Conservation (phyloP, 2,329 filamentous ascomycete species). For the Venturia effusa region DNA sequence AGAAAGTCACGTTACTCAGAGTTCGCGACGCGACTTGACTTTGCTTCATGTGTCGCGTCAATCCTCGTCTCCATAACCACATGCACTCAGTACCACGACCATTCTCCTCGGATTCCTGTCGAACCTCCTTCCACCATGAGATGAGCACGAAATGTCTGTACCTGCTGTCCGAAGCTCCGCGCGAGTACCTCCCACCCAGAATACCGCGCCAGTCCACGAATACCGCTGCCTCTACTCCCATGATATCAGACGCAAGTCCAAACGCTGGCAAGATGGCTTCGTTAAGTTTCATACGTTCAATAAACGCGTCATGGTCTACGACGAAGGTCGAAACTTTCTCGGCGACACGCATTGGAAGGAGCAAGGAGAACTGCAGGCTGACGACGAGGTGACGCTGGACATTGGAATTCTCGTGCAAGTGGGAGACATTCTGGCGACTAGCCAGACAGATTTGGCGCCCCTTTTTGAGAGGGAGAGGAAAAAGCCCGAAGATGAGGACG, state of each 20-base stretch:
- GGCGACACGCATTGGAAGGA: constrained; percentile 76
- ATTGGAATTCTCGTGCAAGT: constrained; percentile 72
- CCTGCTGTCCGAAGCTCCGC: background rate
- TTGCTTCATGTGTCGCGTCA: background rate
- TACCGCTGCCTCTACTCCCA: constrained; percentile 80
- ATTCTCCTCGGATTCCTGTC: background rate
- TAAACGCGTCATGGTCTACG: constrained; percentile 81
- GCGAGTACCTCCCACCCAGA: background rate
- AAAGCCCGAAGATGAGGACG: constrained; percentile 21
- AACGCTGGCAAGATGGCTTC: constrained; percentile 87
- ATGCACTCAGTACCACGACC: background rate
- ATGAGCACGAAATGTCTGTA: background rate
- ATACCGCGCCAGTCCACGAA: constrained; percentile 64
- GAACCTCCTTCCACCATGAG: background rate
- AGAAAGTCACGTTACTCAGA: too few species aligned
- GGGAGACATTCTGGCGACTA: constrained; percentile 58
- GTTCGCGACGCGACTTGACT: too few species aligned
- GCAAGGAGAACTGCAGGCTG: constrained; percentile 51
- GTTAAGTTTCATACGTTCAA: constrained; percentile 88
- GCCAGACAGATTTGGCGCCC: constrained; percentile 67
- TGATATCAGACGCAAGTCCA: constrained; percentile 76
- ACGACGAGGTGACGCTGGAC: constrained; percentile 73
- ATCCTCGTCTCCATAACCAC: background rate
- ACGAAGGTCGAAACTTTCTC: constrained; percentile 67
- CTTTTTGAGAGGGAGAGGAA: constrained; percentile 58